phyloP scores from a whole-genome alignment of 805 yeast genomes.

The Yarrowia deformans region DNA sequence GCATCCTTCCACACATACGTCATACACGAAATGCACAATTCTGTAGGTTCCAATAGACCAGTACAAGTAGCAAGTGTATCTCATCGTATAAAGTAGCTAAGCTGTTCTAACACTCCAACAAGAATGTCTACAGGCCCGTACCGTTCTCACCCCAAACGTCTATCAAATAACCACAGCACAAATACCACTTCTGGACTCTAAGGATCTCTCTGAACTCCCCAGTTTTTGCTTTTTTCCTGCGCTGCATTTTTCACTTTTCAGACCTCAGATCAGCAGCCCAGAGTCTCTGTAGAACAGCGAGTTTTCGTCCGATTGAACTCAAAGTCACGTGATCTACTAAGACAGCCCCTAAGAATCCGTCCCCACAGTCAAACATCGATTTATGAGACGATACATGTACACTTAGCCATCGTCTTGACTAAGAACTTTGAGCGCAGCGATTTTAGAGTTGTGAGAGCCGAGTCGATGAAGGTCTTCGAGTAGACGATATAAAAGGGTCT shows the following conservation, averaged over 20 bases:
- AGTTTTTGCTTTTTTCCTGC: neutral
- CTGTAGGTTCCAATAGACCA: too few species aligned
- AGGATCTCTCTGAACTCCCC: too few species aligned
- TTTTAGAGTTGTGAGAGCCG: slow-evolving; percentile 24
- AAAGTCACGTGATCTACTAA: neutral
- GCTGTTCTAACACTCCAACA: too few species aligned
- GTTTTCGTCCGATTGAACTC: neutral
- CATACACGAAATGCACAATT: too few species aligned
- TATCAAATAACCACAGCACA: too few species aligned
- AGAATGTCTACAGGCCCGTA: too few species aligned
- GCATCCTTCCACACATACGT: too few species aligned
- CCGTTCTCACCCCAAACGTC: too few species aligned
- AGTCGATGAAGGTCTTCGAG: neutral
- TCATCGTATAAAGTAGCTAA: too few species aligned
- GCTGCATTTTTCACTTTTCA: slow-evolving; percentile 8
- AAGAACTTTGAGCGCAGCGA: slow-evolving; percentile 27
- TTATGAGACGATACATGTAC: neutral
- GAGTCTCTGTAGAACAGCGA: neutral
- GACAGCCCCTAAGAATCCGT: neutral
- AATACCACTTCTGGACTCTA: too few species aligned
- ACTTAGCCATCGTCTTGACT: neutral
- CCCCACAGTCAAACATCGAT: neutral
- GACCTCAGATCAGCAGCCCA: neutral
- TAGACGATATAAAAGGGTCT: neutral
- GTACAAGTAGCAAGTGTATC: too few species aligned